phyloP scores from a whole-genome alignment of 106 monocot species.

The Gastrodia elata region DNA sequence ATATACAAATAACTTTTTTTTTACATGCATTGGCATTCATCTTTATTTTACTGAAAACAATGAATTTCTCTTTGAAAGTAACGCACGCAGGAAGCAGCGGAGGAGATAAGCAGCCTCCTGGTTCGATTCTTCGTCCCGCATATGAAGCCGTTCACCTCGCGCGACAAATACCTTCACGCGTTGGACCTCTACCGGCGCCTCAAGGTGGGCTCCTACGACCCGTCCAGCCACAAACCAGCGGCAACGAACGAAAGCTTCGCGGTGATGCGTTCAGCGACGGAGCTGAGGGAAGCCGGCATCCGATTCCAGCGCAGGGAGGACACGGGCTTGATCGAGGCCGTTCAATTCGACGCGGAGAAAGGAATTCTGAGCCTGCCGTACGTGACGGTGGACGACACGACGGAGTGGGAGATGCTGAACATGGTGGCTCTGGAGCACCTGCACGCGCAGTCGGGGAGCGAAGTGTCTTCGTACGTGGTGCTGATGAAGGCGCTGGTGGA shows the following conservation, averaged over 20 bases:
- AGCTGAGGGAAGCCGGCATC: slow-evolving; percentile 23
- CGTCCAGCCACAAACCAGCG: too few relatives aligned
- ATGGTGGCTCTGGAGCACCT: slow-evolving; percentile 25
- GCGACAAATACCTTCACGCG: not conserved
- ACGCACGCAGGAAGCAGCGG: not conserved
- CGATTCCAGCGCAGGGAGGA: not conserved
- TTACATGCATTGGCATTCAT: too few relatives aligned
- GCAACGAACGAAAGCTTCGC: not conserved
- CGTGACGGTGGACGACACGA: slow-evolving; percentile 13
- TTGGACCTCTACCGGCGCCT: slow-evolving; percentile 12
- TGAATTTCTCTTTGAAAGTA: too few relatives aligned
- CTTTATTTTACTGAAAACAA: too few relatives aligned
- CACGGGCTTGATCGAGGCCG: not conserved
- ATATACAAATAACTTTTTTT: too few relatives aligned
- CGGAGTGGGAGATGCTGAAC: slow-evolving; percentile 23
- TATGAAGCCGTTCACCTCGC: not conserved
- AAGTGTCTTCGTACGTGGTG: slow-evolving; percentile 12
- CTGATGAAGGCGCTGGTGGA: slow-evolving; percentile 17
- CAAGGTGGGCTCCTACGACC: not conserved
- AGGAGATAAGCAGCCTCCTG: not conserved
- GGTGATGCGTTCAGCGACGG: slow-evolving; percentile 12
- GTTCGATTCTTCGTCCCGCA: not conserved
- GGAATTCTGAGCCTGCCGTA: slow-evolving; percentile 12
- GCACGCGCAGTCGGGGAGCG: slow-evolving; percentile 2
- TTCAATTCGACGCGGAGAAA: not conserved